These are phyloP conservation scores for Liquidambar formosana DNA, from an alignment of 164 flowering plant genomes.

Conservation along the genomic window DNA sequence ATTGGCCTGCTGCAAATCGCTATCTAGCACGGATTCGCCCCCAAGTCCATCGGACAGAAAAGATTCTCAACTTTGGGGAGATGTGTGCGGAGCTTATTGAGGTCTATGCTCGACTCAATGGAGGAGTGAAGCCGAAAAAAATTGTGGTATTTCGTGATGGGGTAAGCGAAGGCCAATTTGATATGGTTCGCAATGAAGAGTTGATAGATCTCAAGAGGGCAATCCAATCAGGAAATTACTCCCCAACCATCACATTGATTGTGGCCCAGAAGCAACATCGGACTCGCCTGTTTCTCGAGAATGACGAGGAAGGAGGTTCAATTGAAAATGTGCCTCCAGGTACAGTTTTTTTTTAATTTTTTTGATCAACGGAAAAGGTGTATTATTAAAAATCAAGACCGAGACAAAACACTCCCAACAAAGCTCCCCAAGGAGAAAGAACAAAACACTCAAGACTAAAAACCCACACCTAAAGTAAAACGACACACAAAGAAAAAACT, in stretches of 20 bases:
- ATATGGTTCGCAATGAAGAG: conserved; percentile 80
- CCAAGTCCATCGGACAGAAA: conserved; percentile 52
- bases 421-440: no score
- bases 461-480: no score
- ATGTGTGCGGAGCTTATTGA: conserved; percentile 66
- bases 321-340: conserved; percentile 74
- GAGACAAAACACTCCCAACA: no score
- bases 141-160: conserved; percentile 84
- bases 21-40: conserved; percentile 61
- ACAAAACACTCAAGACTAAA: no score
- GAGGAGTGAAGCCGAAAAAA: conserved; percentile 46
- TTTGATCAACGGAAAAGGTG: no score
- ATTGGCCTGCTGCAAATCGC: conserved; percentile 83
- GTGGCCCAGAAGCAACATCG: conserved; percentile 80
- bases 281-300: conserved; percentile 59
- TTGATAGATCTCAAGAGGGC: conserved; percentile 44
- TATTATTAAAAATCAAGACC: no score
- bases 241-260: conserved; percentile 61
- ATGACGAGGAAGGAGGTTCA: conserved; percentile 24
- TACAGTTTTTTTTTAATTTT: no score
- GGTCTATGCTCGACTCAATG: conserved; percentile 39
- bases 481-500: no score
- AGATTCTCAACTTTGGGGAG: conserved; percentile 53
- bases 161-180: conserved; percentile 78
- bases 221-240: conserved; percentile 30